phyloP scores from a whole-genome alignment of 225 moss, liverwort and hornwort genomes.

The Ulota crispa region DNA sequence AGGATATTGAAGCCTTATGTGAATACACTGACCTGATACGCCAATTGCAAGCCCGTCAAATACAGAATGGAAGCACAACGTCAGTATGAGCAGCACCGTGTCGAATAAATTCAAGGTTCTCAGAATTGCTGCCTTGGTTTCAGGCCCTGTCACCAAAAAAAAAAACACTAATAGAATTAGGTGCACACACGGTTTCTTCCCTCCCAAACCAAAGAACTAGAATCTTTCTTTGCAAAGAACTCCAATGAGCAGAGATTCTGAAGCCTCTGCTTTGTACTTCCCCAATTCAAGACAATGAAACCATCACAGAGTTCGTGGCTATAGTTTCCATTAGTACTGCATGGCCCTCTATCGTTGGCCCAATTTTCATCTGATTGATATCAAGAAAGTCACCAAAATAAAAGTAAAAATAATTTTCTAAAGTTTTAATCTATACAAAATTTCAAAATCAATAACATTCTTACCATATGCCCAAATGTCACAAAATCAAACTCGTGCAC shows the following conservation, averaged over 20 bases:
- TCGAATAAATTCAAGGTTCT: slow-evolving; percentile 65
- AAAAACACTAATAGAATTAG: neutral
- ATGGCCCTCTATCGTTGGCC: no score
- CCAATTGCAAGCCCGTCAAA: slow-evolving; percentile 91
- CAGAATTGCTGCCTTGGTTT: slow-evolving; percentile 61
- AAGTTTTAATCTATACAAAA: no score
- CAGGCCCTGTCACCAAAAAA: slow-evolving; percentile 29
- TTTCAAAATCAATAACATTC: no score
- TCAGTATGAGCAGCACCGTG: slow-evolving; percentile 59
- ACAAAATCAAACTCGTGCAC: no score
- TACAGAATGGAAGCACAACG: slow-evolving; percentile 83
- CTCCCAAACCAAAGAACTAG: neutral
- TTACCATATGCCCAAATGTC: no score
- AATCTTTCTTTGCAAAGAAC: neutral
- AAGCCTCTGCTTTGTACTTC: neutral
- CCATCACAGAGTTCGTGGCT: no score
- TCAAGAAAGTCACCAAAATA: no score
- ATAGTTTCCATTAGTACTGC: neutral
- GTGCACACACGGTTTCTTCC: neutral
- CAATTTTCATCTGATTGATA: no score
- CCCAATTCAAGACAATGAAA: neutral
- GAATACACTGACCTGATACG: slow-evolving; percentile 51
- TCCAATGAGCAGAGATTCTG: neutral
- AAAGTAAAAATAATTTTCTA: no score
- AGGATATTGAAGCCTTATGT: neutral